These are phyloP conservation scores for Cochlearia excelsa DNA, from an alignment of 345 rosid species.

Conservation along the genomic window DNA sequence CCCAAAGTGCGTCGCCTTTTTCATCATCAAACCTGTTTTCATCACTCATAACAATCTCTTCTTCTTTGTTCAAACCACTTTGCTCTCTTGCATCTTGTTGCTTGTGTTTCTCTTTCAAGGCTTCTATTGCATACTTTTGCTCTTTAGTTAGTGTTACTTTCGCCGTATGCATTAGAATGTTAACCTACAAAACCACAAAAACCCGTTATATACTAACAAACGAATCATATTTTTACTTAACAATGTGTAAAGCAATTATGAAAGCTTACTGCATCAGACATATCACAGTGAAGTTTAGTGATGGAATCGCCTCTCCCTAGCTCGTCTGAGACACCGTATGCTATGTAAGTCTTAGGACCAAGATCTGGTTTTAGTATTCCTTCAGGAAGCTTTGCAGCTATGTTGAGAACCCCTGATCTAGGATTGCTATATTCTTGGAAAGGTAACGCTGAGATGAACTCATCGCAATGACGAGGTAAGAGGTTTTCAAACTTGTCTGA, in stretches of 20 bases:
- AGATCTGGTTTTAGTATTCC: slow-evolving; percentile 71
- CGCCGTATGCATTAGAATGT: slow-evolving; percentile 73
- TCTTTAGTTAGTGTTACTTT: slow-evolving; percentile 51
- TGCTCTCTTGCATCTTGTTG: slow-evolving; percentile 58
- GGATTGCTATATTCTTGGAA: slow-evolving; percentile 84
- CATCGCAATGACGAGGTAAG: slow-evolving; percentile 93
- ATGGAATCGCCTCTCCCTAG: slow-evolving; percentile 98
- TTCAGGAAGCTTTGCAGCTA: slow-evolving; percentile 73
- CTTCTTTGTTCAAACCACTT: slow-evolving; percentile 14
- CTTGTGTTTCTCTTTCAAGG: slow-evolving; percentile 57
- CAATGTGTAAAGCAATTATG: not conserved
- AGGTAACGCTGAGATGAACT: slow-evolving; percentile 77
- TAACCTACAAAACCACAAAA: slow-evolving; percentile 49
- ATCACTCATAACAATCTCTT: slow-evolving; percentile 17
- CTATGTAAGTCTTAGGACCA: slow-evolving; percentile 96
- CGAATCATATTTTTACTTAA: not conserved
- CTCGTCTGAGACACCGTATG: slow-evolving; percentile 72
- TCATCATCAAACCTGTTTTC: slow-evolving; percentile 33
- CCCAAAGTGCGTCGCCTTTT: slow-evolving; percentile 74
- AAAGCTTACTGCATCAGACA: slow-evolving; percentile 83
- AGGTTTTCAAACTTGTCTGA: slow-evolving; percentile 80
- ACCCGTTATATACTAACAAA: not conserved
- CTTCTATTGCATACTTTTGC: slow-evolving; percentile 47
- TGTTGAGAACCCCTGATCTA: slow-evolving; percentile 71
- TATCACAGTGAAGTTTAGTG: slow-evolving; percentile 88